phyloP scores from a whole-genome alignment of 768 basidiomycete species.

The Psilocybe cyanescens region DNA sequence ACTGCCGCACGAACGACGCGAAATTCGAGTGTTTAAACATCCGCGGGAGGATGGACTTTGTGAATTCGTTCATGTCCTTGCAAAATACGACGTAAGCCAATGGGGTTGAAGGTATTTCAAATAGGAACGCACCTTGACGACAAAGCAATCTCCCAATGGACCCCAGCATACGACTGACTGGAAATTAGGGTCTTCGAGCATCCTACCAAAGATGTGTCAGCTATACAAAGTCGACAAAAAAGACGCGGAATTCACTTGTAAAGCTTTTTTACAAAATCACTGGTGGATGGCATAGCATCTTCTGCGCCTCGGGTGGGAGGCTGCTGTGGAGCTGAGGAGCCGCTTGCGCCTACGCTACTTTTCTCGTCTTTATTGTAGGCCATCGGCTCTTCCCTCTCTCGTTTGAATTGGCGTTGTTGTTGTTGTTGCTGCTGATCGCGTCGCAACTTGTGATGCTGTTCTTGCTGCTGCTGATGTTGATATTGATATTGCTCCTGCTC shows the following conservation, averaged over 20 bases:
- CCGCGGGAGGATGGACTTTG: constrained; percentile 85
- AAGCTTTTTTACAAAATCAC: constrained; percentile 93
- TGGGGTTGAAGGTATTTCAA: background rate
- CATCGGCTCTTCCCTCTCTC: constrained; percentile 21
- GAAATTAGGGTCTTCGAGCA: constrained; percentile 84
- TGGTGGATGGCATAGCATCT: constrained; percentile 84
- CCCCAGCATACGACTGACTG: constrained; percentile 82
- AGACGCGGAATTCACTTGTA: constrained; percentile 68
- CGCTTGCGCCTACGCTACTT: background rate
- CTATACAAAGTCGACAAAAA: background rate
- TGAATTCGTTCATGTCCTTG: constrained; percentile 94
- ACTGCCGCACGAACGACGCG: constrained; percentile 88
- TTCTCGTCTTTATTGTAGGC: constrained; percentile 18
- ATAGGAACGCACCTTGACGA: constrained; percentile 65
- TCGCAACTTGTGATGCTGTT: background rate
- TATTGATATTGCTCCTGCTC: constrained; percentile 27
- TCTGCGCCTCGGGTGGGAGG: constrained; percentile 36
- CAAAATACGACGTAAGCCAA: background rate
- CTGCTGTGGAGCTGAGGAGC: background rate
- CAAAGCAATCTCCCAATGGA: constrained; percentile 83
- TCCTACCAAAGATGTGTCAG: constrained; percentile 46
- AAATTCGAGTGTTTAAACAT: constrained; percentile 98
- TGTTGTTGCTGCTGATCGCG: background rate
- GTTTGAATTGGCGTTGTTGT: constrained; percentile 30
- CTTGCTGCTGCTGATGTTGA: constrained; percentile 26